phyloP scores from a whole-genome alignment of 1,139 yeast genomes.

The Geotrichum bryndzae region DNA sequence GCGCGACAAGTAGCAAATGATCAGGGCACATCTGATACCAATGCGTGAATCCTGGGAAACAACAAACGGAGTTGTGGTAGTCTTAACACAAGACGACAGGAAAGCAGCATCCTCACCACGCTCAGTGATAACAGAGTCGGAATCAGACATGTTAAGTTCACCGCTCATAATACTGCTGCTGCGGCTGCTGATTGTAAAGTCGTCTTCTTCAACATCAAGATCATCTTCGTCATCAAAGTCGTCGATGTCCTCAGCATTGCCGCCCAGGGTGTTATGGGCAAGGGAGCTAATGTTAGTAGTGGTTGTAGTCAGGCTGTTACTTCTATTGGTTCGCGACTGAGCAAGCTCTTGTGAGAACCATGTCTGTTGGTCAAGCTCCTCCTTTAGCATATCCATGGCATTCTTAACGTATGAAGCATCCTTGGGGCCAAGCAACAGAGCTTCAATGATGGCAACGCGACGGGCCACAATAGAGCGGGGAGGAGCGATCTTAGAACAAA shows the following conservation, averaged over 20 bases:
- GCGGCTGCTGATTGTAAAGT: constrained; percentile 8
- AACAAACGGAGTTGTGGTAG: constrained; percentile 12
- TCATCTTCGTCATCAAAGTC: background rate
- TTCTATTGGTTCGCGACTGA: background rate
- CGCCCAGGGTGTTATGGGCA: background rate
- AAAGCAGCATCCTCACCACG: constrained; percentile 14
- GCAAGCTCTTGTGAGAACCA: constrained; percentile 12
- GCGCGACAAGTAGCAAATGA: constrained; percentile 23
- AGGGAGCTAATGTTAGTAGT: background rate
- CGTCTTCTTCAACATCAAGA: constrained; percentile 13
- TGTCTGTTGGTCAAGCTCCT: constrained; percentile 21
- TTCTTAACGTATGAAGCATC: constrained; percentile 23
- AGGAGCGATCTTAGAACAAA: constrained; percentile 30
- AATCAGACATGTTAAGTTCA: constrained; percentile 8
- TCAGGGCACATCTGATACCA: constrained; percentile 29
- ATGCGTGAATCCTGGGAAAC: constrained; percentile 27
- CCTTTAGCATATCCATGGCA: constrained; percentile 24
- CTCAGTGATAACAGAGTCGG: constrained; percentile 17
- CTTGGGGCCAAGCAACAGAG: constrained; percentile 29
- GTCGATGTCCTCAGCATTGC: background rate
- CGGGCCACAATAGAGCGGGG: constrained; percentile 29
- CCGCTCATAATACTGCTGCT: constrained; percentile 13
- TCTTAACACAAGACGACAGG: constrained; percentile 17
- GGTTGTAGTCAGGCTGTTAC: background rate
- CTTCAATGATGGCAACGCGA: constrained; percentile 31